Base-by-base conservation (phyloP, 2,329 filamentous ascomycete genomes). In the Aspergillus sclerotialis region DNA sequence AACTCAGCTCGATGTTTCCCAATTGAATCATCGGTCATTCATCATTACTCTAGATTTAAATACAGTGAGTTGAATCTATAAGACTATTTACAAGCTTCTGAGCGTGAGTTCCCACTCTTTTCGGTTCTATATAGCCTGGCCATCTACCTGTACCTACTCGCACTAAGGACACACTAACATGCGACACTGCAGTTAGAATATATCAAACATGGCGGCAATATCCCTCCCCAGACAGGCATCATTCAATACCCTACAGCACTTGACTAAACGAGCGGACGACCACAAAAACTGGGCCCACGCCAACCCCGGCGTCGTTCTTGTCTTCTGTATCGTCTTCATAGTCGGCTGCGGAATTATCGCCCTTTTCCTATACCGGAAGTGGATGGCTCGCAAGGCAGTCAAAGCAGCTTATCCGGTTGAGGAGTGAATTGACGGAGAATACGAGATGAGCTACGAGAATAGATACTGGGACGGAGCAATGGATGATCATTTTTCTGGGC, bases 231-330 rank as follows among this genome's bases (percentile, higher is more conserved):
- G n/a, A n/a, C n/a, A n/a, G n/a, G n/a, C n/a, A n/a, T n/a, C n/a
- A n/a, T n/a, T n/a, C n/a, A n/a, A n/a, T n/a, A n/a, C n/a, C n/a
- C n/a, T n/a, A n/a, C n/a, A n/a, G n/a, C n/a, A n/a, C n/a, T n/a
- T n/a, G n/a, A n/a, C n/a, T n/a, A n/a, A n/a, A 18, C 28, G 2
- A 30, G 28, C 28, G 8, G 14, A 30, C 11, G 16, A 30, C 7
- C 18, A 30, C 9, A 30, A 13, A 54, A 76, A 78, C 65, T 81
- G 73, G 72, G 74, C 76, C 15, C 46, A 58, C 40, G 49, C 59
- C 19, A 72, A 81, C 50, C 67, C 72, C 28, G 77, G 77, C 56
- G 75, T 80, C 42, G 67, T 81, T 32, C 63, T 80, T 44, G 77
- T 81, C 37, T 77, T 81, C 59, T 68, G 63, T 57, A 75, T 81